phyloP scores from a whole-genome alignment of 1,284 basidiomycete species.

The Mycena citricolor region DNA sequence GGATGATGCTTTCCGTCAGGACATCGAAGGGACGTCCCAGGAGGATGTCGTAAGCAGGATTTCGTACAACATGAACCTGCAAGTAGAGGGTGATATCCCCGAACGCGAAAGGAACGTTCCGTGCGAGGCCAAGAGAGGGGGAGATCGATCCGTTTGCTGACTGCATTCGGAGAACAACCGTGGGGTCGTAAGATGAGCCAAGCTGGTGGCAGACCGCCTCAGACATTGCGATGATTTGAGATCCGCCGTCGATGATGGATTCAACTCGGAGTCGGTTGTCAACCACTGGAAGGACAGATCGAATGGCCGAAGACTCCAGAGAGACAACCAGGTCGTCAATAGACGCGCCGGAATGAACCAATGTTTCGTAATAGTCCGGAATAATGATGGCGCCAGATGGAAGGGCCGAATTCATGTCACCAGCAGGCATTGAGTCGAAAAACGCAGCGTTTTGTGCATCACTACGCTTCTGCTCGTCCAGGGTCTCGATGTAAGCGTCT shows the following conservation, averaged over 20 bases:
- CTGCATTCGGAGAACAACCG: slow-evolving; percentile 12
- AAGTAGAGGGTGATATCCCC: slow-evolving; percentile 15
- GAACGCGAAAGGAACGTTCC: slow-evolving; percentile 12
- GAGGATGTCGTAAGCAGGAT: too few relatives aligned
- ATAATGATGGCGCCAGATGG: slow-evolving; percentile 5
- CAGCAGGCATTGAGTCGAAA: slow-evolving; percentile 4
- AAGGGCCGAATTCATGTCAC: background rate
- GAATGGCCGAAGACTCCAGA: slow-evolving; percentile 10
- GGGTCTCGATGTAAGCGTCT: too few relatives aligned
- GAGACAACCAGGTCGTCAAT: slow-evolving; percentile 4
- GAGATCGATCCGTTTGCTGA: slow-evolving; percentile 13
- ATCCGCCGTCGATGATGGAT: slow-evolving; percentile 12
- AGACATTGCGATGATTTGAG: slow-evolving; percentile 15
- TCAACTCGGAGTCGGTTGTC: slow-evolving; percentile 9
- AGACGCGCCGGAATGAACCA: slow-evolving; percentile 1
- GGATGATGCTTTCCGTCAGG: slow-evolving; percentile 24
- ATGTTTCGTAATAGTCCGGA: slow-evolving; percentile 3
- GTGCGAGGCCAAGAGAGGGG: slow-evolving; percentile 14
- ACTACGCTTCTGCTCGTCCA: background rate
- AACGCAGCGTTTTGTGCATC: slow-evolving; percentile 1
- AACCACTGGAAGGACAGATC: slow-evolving; percentile 7
- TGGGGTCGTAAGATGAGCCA: slow-evolving; percentile 10
- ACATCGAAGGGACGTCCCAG: too few relatives aligned
- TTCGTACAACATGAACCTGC: too few relatives aligned
- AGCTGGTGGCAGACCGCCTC: slow-evolving; percentile 10